Base-by-base conservation (phyloP, 805 yeast species). In the Wickerhamomyces tratensis region DNA sequence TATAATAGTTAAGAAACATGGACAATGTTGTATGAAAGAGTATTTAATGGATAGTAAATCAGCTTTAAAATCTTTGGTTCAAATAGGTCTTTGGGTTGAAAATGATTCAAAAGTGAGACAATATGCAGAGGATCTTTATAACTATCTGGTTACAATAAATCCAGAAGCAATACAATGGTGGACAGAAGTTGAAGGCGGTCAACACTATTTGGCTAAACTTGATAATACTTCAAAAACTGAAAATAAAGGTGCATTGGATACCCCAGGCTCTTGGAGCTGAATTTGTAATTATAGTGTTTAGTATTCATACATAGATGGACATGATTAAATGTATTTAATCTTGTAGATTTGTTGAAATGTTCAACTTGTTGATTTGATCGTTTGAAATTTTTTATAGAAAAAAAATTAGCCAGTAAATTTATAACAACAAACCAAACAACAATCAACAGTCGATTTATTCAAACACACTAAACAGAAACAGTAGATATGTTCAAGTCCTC, bases 11-110 rank as follows among this genome's bases (percentile, higher is more conserved):
- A 46, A 47, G 20, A 44, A 38, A 5, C 74, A 68, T 42, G 31
- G 42, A 9, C 36, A 50, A 3, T 66, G 72, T 43, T 67, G 71
- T 43, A 60, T 65, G 63, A 47, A 37, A 14, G 63, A 61, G 1
- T 60, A 61, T 44, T 44, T 66, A 8, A 39, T 41, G 6, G 63
- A 58, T 10, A 42, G 45, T 3, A 49, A 53, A 13, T 46, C 40
- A 2, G 56, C 56, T 26, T 49, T 67, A 33, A 64, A 60, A 41
- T 46, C 49, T 1, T 43, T 64, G 30, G 43, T 67, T 5, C 71
- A 66, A 42, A 58, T 49, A 34, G 72, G 72, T 1, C 42, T 65
- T 6, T 58, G 64, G 63, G 39, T 44, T 8, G 50, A 54, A 36
- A 53, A 65, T 45, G 54, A 56, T 34, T 31, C 37, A 4, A 47